Conservation (phyloP, 495 filamentous ascomycete genomes). For the Talaromyces borbonicus region DNA sequence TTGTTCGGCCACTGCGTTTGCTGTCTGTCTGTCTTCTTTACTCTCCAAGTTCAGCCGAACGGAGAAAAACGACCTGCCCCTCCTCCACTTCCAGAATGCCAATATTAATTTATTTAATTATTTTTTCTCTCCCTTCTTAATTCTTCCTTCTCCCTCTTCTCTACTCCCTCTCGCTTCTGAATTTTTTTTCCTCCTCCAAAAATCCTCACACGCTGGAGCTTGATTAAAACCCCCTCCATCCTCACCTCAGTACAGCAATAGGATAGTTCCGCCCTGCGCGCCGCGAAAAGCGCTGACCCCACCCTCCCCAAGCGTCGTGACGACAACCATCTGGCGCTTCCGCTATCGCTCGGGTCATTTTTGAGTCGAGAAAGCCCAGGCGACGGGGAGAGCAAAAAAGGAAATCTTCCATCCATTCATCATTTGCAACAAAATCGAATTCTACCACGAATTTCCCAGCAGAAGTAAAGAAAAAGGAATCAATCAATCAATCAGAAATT, state of each 20-base stretch:
- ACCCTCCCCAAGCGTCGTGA: slow-evolving; percentile 8
- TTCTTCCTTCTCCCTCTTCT: neutral
- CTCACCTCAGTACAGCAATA: neutral
- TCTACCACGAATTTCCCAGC: neutral
- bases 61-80: neutral
- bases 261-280: neutral
- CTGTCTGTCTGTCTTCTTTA: neutral
- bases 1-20: too few relatives aligned
- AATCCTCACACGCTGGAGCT: slow-evolving; percentile 5
- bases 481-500: neutral
- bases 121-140: neutral
- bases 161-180: neutral
- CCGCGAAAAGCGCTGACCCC: slow-evolving; percentile 6
- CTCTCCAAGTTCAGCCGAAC: neutral
- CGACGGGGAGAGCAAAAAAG: neutral
- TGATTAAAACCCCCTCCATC: neutral
- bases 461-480: neutral
- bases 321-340: slow-evolving; percentile 6
- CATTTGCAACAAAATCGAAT: neutral
- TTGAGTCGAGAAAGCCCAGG: neutral
- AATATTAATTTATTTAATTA: slow-evolving; percentile 7
- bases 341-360: slow-evolving; percentile 6
- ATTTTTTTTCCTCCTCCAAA: neutral
- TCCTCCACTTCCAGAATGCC: slow-evolving; percentile 1
- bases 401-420: neutral